These are phyloP conservation scores for Populus davidiana DNA, from an alignment of 345 rosid genomes.

Conservation along the genomic window DNA sequence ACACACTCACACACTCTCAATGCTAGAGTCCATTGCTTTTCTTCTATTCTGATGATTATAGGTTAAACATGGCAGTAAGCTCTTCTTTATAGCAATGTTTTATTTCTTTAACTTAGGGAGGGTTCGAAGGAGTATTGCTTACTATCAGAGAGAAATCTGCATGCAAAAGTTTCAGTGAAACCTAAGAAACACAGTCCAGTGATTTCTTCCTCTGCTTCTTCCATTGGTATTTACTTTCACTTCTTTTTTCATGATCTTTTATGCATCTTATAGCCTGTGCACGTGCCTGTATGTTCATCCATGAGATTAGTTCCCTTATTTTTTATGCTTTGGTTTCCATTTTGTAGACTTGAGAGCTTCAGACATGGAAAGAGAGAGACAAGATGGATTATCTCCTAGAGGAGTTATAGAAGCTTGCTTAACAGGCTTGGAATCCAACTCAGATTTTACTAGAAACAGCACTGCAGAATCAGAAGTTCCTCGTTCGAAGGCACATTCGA, in stretches of 20 bases:
- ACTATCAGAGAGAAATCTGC: slow-evolving; percentile 21
- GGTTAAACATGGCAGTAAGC: background rate
- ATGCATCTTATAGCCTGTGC: background rate
- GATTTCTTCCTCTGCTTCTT: slow-evolving; percentile 49
- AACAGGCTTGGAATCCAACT: slow-evolving; percentile 20
- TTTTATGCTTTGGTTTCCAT: slow-evolving; percentile 6
- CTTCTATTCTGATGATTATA: background rate
- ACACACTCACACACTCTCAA: background rate
- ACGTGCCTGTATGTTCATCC: background rate
- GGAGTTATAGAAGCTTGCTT: slow-evolving; percentile 67
- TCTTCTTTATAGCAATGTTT: slow-evolving; percentile 1
- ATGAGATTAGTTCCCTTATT: slow-evolving; percentile 6
- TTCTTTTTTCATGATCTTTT: background rate
- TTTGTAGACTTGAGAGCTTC: slow-evolving; percentile 48
- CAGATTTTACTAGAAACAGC: slow-evolving; percentile 11
- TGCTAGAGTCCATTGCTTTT: background rate
- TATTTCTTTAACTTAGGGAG: slow-evolving; percentile 32
- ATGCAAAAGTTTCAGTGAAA: slow-evolving; percentile 25
- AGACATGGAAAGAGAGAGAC: slow-evolving; percentile 43
- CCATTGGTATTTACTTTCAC: slow-evolving; percentile 40
- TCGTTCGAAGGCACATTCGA: slow-evolving; percentile 34
- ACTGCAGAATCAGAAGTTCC: slow-evolving; percentile 18
- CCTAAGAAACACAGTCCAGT: slow-evolving; percentile 28
- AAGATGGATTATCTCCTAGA: slow-evolving; percentile 53
- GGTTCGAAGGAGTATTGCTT: slow-evolving; percentile 28